A percentile compares a stretch with the other conserved stretches of the same genome.
phyloP scores from a whole-genome alignment of 2,329 filamentous ascomycete genomes.

The Metarhizium brunneum region DNA sequence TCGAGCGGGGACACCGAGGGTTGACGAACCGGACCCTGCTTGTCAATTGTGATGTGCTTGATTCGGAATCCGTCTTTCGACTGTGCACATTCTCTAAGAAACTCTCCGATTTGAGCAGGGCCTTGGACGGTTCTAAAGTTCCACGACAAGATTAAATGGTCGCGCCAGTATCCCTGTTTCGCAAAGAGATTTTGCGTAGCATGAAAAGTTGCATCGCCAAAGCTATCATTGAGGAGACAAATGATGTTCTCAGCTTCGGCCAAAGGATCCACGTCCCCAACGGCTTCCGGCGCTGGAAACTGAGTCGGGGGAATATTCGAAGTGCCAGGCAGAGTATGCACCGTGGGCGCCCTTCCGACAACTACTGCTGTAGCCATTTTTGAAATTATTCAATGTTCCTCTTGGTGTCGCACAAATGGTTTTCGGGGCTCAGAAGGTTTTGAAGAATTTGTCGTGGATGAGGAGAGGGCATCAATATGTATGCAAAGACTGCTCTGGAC shows the following conservation, averaged over 20 bases:
- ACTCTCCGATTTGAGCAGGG: constrained; percentile 26
- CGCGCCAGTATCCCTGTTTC: constrained; percentile 45
- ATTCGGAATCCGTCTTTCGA: constrained; percentile 31
- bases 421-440: no score
- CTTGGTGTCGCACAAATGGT: no score
- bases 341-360: not conserved
- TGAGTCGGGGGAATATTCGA: constrained; percentile 40
- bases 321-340: constrained; percentile 34
- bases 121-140: constrained; percentile 43
- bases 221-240: constrained; percentile 28
- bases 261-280: constrained; percentile 21
- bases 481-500: no score
- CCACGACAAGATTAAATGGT: constrained; percentile 49
- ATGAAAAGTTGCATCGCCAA: constrained; percentile 25
- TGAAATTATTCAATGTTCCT: no score
- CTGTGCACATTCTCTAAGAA: constrained; percentile 22
- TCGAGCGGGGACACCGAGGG: constrained; percentile 40
- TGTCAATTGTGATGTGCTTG: constrained; percentile 34
- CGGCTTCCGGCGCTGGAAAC: constrained; percentile 25
- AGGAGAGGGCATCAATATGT: no score
- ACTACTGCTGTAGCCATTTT: not conserved
- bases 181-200: constrained; percentile 30
- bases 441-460: no score
- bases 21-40: constrained; percentile 30
- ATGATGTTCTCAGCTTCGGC: constrained; percentile 29